phyloP scores from a whole-genome alignment of 805 yeast genomes.

The Pichia cabralensis region DNA sequence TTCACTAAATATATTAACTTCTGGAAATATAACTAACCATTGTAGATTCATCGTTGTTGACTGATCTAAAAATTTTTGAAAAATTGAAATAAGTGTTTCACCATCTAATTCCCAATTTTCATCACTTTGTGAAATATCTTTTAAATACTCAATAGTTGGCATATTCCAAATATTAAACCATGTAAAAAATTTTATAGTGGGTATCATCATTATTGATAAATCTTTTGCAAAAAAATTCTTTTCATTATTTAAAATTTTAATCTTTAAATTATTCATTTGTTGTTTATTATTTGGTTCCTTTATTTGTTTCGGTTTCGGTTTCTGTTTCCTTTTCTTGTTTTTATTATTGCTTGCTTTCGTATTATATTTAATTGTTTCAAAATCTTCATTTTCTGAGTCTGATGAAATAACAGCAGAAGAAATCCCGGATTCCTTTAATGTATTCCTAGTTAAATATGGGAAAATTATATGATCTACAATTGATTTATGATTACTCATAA shows the following conservation, averaged over 20 bases:
- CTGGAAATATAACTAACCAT: slow-evolving; percentile 77
- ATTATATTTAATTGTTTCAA: slow-evolving; percentile 2
- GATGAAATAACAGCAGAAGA: neutral
- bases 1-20: slow-evolving; percentile 60
- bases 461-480: slow-evolving; percentile 55
- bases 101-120: slow-evolving; percentile 59
- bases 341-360: neutral
- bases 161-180: slow-evolving; percentile 62
- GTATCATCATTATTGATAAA: slow-evolving; percentile 24
- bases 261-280: neutral
- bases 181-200: slow-evolving; percentile 48
- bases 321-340: neutral
- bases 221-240: slow-evolving; percentile 18
- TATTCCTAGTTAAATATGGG: slow-evolving; percentile 29
- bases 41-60: slow-evolving; percentile 25
- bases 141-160: slow-evolving; percentile 42
- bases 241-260: slow-evolving; percentile 2
- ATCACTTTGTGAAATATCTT: slow-evolving; percentile 43
- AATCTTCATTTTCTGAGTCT: slow-evolving; percentile 4
- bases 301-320: neutral
- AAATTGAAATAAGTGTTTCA: slow-evolving; percentile 23
- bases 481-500: slow-evolving; percentile 55
- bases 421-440: slow-evolving; percentile 3
- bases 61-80: slow-evolving; percentile 24
- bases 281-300: neutral